Evolutionary conservation across 768 basidiomycete genomes (phyloP).

Genomic region (Neoboletus brunneissimus): DNA sequence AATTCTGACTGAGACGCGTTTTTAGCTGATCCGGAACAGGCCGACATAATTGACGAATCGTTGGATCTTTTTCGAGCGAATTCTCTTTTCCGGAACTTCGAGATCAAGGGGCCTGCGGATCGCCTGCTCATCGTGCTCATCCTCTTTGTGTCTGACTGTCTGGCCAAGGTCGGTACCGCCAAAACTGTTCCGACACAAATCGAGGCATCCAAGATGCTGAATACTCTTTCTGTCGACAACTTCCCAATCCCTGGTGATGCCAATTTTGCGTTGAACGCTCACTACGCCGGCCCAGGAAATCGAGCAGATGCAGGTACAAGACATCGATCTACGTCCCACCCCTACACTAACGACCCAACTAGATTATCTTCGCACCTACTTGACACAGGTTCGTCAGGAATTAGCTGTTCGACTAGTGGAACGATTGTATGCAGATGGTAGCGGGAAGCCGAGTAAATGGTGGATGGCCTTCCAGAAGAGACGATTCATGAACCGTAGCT

Average conservation of each 20-base stretch:
- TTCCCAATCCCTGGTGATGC: constrained; percentile 96
- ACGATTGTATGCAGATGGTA: constrained; percentile 87
- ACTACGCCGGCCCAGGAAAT: constrained; percentile 79
- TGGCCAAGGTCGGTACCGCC: constrained; percentile 79
- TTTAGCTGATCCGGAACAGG: constrained; percentile 71
- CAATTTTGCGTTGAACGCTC: constrained; percentile 87
- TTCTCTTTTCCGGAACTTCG: constrained; percentile 98
- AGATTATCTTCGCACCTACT: constrained; percentile 90
- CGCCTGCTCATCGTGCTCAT: constrained; percentile 95
- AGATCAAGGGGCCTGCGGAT: constrained; percentile 98
- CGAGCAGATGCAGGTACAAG: constrained; percentile 76
- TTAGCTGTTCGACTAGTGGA: constrained; percentile 83
- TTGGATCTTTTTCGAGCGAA: constrained; percentile 97
- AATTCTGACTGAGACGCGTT: constrained; percentile 12
- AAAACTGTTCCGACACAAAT: constrained; percentile 70
- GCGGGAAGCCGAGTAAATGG: constrained; percentile 97
- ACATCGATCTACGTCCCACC: neutral
- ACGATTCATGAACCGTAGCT: constrained; percentile 90
- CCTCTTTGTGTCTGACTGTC: constrained; percentile 96
- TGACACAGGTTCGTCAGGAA: constrained; percentile 92
- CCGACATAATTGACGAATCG: constrained; percentile 94
- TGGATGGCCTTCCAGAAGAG: constrained; percentile 99
- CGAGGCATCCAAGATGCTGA: constrained; percentile 84
- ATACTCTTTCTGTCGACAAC: constrained; percentile 89
- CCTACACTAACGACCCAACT: constrained; percentile 11